Evolutionary conservation across 1,284 basidiomycete species (phyloP).

Genomic region (Cutaneotrichosporon dermatis): DNA sequence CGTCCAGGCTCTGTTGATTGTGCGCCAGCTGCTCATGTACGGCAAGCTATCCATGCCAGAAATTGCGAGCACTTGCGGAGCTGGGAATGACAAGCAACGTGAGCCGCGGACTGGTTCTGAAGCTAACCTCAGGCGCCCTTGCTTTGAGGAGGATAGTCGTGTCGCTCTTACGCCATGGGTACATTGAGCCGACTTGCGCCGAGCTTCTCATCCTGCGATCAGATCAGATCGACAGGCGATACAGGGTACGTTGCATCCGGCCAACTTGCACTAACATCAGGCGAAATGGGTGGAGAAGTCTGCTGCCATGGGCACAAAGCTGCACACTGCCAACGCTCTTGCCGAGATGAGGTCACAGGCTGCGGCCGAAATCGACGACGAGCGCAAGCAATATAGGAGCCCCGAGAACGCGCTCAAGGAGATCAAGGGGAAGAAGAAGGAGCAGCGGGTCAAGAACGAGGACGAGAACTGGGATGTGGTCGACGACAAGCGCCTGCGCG

Average conservation of each 20-base stretch:
- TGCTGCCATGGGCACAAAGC: constrained; percentile 29
- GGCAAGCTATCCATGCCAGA: constrained; percentile 71
- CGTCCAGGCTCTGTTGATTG: constrained; percentile 64
- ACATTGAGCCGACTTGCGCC: constrained; percentile 29
- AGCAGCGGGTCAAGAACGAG: constrained; percentile 12
- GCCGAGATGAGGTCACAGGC: constrained; percentile 25
- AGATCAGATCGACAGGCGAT: constrained; percentile 31
- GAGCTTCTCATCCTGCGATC: constrained; percentile 32
- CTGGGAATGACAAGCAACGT: constrained; percentile 5
- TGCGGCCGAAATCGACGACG: constrained; percentile 8
- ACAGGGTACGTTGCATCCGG: constrained; percentile 19
- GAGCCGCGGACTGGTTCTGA: background rate
- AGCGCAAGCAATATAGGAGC: constrained; percentile 39
- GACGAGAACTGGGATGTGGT: constrained; percentile 12
- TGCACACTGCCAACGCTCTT: constrained; percentile 47
- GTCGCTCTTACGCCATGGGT: constrained; percentile 25
- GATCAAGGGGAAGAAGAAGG: constrained; percentile 15
- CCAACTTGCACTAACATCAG: constrained; percentile 13
- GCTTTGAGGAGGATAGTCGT: constrained; percentile 7
- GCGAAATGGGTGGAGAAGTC: constrained; percentile 22
- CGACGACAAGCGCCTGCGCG: constrained; percentile 38
- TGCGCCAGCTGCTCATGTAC: constrained; percentile 72
- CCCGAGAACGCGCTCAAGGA: constrained; percentile 26
- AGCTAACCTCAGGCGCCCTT: background rate
- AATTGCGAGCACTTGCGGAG: constrained; percentile 23